Base-by-base conservation (phyloP, 148 eudicot species). In the Nepenthes mirabilis region DNA sequence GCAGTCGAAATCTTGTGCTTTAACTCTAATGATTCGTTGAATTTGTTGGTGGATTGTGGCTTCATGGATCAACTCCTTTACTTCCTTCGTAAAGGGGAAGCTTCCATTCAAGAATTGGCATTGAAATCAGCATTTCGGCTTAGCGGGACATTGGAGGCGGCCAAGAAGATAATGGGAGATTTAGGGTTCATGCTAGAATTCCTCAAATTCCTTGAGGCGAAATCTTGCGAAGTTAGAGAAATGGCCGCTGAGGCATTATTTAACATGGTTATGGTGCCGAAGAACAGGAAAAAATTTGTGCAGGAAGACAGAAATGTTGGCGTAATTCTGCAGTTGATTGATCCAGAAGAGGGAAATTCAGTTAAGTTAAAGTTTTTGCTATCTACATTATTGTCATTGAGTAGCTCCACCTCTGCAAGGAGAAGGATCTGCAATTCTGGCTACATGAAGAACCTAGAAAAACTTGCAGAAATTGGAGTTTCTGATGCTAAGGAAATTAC, bases 401-500 rank as follows among this genome's bases (percentile, higher is more conserved):
- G 83, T 33, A 76, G 74, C 55, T 79, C 84, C 68, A 80, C 68
- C 62, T 68, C 70, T 65, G 94, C 79, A 1, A 88, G 82, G 51
- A 91, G 71, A 62, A 75, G 82, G 67, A 88, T 91, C 63, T 67
- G 64, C 37, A 77, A 61, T 63, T 88, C 93, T 55, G 90, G 77
- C 53, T 78, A 77, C 65, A 49, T 88, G 51, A 91, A 80, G 55
- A 78, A 79, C 72, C 78, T 91, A 9, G 83, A 85, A 60, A 88
- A 82, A 45, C 75, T 91, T 53, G 96, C 93, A 9, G 83, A 83
- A 47, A 73, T 70, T 10, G 90, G 88, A 36, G 82, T 77, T 76
- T 77, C 81, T 52, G 96, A 91, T 62, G 97, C 97, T 3, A 83
- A 81, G 68, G 83, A 74, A 70, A 81, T 91, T 61, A 77, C 83